Base-by-base conservation (phyloP, 768 basidiomycete species). In the Psilocybe tampanensis region DNA sequence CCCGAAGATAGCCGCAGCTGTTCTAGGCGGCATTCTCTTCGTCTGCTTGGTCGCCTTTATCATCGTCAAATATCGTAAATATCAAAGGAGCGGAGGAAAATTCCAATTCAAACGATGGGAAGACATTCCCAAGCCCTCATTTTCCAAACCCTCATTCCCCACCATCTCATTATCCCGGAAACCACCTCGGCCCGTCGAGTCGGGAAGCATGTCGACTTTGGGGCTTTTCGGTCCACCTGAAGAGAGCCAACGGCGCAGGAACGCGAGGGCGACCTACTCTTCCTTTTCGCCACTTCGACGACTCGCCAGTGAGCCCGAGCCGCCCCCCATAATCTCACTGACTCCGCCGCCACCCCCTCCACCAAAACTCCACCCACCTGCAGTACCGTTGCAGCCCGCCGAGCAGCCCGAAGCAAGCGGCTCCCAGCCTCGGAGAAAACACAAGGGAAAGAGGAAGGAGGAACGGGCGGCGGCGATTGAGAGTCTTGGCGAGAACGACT, bases 1-100 rank as follows among this genome's bases (percentile, higher is more conserved):
- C 8, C 57, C 54, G 6, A 57, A 47, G 17, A 58, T 66, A 17
- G 60, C 60, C 12, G 55, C 58, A 22, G 60, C 60, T 7, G 52
- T 63, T 12, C 36, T 66, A 2, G 64, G 55, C 19, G 26, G 44
- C 9, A 21, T 61, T 9, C 18, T 61, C 11, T 32, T 61, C 18
- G 6, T 60, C 17, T 53, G 52, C 36, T 41, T 66, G 26, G 36
- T 58, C 6, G 58, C 50, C 11, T 59, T 61, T 26, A 11, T 66
- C 4, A 48, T 60, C 26, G 44, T 60, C 24, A 42, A 24, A 33
- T 56, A 56, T 33, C 48, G 52, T 19, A 41, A 39, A 47, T 39
- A 39, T 13, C 36, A 9, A 21, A 43, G 36, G 36, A 39, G 15
- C 36, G n/a, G 23, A 56, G 18, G 44, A 47, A 44, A 1, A 24